These are phyloP conservation scores for Bromus sterilis DNA, from an alignment of 176 grass and related monocot species.

Conservation along the genomic window DNA sequence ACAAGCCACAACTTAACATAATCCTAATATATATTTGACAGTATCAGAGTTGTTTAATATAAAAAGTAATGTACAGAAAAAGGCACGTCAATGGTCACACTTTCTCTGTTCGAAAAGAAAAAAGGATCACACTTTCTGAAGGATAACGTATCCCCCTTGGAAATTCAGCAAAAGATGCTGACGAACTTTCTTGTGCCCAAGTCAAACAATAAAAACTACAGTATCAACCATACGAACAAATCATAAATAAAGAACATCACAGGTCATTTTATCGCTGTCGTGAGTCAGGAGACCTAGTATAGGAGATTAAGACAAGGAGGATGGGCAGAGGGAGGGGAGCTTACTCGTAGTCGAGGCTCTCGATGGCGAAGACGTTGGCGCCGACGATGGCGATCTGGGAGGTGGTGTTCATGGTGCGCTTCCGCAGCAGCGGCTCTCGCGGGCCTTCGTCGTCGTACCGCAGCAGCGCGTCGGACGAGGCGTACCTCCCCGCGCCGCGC, in stretches of 20 bases:
- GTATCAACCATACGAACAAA: background rate
- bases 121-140: background rate
- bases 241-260: background rate
- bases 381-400: constrained; percentile 92
- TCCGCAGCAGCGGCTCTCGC: constrained; percentile 57
- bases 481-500: constrained; percentile 22
- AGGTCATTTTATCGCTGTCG: too few species aligned
- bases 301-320: background rate
- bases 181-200: background rate
- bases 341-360: constrained; percentile 96
- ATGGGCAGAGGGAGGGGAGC: background rate
- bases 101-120: too few species aligned
- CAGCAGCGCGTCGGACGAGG: constrained; percentile 29
- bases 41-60: constrained; percentile 3
- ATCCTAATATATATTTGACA: too few species aligned
- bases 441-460: constrained; percentile 32
- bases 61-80: background rate
- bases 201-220: constrained; percentile 1
- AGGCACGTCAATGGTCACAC: background rate
- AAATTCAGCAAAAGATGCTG: background rate
- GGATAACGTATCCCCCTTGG: background rate
- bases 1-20: background rate
- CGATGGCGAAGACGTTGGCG: constrained; percentile 72
- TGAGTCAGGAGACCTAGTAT: too few species aligned
- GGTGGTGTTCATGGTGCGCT: constrained; percentile 69